Base-by-base conservation (phyloP, 768 basidiomycete species). In the Amyloporia xantha region DNA sequence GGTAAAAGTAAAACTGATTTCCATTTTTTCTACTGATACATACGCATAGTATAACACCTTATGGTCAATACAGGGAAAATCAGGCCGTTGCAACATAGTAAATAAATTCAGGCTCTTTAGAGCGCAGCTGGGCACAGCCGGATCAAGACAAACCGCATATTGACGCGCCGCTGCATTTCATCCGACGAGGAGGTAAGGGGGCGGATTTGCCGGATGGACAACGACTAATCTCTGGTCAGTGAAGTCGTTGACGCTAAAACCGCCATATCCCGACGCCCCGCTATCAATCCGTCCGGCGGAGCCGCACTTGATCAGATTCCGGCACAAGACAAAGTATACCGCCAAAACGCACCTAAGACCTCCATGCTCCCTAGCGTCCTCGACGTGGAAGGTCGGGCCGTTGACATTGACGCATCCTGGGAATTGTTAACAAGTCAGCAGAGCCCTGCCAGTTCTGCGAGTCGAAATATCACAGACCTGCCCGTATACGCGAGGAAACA, bases 401-500 rank as follows among this genome's bases (percentile, higher is more conserved):
- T 84, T 83, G 55, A 83, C 71, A 55, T 76, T 75, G 13, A 71
- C 68, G 41, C 68, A 71, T 2, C 81, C 81, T 79, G 49, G n/a
- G 10, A 5, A 25, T n/a, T n/a, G n/a, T n/a, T n/a, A n/a, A n/a
- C n/a, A n/a, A n/a, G n/a, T n/a, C n/a, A n/a, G n/a, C 4, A 9
- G 5, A 13, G 11, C 11, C n/a, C 11, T 28, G 39, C 6, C 21
- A 28, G 9, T n/a, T 3, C n/a, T n/a, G n/a, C n/a, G n/a, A 33
- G 7, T 20, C 35, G 13, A 21, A 4, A 12, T 27, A 33, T 7
- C 9, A 33, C 30, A 33, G 30, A 77, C 76, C 74, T 45, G 75
- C 65, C 20, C 74, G 72, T 36, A 84, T 70, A 9, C 71, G 65
- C 21, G 63, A 63, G 19, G 79, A 75, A 13, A 81, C 65, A 4